Conservation (phyloP, 108 stramenopile species). For the Licmophora abbreviata region DNA sequence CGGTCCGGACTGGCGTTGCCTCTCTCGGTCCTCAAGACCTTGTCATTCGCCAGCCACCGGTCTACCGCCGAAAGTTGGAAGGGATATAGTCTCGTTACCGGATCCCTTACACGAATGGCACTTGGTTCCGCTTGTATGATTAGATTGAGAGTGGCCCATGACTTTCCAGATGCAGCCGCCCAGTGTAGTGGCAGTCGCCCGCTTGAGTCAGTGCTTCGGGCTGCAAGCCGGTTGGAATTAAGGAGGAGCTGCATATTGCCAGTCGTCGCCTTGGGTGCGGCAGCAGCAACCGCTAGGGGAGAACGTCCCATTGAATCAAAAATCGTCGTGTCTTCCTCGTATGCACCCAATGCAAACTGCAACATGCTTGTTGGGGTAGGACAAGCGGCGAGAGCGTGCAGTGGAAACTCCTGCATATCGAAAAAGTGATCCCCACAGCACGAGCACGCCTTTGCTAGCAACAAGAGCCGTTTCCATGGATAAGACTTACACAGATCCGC, state of each 20-base stretch:
- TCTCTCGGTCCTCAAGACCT: no score
- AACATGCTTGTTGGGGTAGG: neutral
- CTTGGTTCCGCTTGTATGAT: neutral
- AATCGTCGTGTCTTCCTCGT: neutral
- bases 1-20: neutral
- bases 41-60: no score
- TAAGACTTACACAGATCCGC: neutral
- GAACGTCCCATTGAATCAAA: neutral
- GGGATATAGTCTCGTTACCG: constrained; percentile 1
- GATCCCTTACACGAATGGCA: neutral
- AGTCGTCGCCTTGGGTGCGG: neutral
- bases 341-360: neutral
- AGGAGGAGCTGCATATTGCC: neutral
- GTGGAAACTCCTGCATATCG: neutral
- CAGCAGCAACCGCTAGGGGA: neutral
- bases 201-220: neutral
- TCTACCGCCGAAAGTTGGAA: no score
- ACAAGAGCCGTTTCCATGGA: constrained; percentile 20
- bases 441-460: constrained; percentile 5
- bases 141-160: neutral
- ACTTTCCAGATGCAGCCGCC: neutral
- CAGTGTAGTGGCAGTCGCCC: constrained; percentile 2
- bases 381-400: neutral
- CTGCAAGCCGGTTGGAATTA: neutral
- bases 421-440: no score